A percentile compares a stretch with the other conserved stretches of the same genome.
Evolutionary conservation across 768 basidiomycete species (phyloP).

Genomic region (Lactifluus pinguis): DNA sequence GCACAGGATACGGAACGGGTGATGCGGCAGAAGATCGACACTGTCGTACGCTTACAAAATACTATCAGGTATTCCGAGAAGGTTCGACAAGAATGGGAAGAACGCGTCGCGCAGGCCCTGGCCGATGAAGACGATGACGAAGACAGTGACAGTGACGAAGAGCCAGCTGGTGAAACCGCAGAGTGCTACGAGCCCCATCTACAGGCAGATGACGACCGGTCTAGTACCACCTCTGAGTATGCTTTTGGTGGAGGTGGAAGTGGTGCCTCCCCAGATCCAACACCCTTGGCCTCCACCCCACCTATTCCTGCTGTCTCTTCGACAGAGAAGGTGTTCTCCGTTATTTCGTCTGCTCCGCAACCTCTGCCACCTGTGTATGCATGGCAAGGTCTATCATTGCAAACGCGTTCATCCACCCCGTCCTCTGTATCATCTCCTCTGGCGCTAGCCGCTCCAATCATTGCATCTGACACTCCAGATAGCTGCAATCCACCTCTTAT

Average conservation of each 20-base stretch:
- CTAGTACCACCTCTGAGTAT: slow-evolving; percentile 60
- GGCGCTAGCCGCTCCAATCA: slow-evolving; percentile 76
- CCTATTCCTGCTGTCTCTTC: slow-evolving; percentile 26
- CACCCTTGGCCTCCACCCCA: slow-evolving; percentile 54
- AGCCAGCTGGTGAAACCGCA: slow-evolving; percentile 17
- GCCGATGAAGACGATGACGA: slow-evolving; percentile 33
- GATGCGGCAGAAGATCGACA: slow-evolving; percentile 90
- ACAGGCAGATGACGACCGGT: slow-evolving; percentile 37
- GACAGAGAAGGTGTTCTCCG: slow-evolving; percentile 11
- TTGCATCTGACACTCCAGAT: slow-evolving; percentile 55
- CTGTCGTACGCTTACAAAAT: slow-evolving; percentile 92
- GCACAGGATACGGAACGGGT: slow-evolving; percentile 82
- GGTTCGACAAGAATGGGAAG: slow-evolving; percentile 95
- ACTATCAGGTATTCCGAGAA: slow-evolving; percentile 96
- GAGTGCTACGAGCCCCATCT: slow-evolving; percentile 19
- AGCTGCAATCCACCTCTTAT: slow-evolving; percentile 50
- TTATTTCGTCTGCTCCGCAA: slow-evolving; percentile 22
- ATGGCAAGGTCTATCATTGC: slow-evolving; percentile 38
- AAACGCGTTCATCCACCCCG: slow-evolving; percentile 79
- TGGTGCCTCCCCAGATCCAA: slow-evolving; percentile 47
- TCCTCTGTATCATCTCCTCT: slow-evolving; percentile 84
- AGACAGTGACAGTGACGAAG: slow-evolving; percentile 29
- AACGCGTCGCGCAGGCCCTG: slow-evolving; percentile 65
- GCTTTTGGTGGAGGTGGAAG: slow-evolving; percentile 34
- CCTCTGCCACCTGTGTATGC: slow-evolving; percentile 27